Evolutionary conservation across 495 filamentous ascomycete species (phyloP).

Genomic region (Annulohypoxylon bovei): DNA sequence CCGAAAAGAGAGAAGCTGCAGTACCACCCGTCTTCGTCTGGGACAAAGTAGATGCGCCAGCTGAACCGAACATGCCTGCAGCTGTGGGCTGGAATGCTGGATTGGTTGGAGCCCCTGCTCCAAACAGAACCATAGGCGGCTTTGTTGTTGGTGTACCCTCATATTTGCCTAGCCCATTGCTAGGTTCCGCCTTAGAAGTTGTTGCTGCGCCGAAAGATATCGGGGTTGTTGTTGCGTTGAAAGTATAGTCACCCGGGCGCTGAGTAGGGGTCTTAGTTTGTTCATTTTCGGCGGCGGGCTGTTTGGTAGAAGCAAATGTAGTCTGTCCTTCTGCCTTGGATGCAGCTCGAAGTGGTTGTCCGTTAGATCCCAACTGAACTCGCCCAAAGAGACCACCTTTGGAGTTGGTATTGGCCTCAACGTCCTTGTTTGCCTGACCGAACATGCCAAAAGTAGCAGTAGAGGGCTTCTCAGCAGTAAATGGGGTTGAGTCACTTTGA

Average conservation of each 20-base stretch:
- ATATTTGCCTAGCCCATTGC: slow-evolving; percentile 13
- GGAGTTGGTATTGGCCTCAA: slow-evolving; percentile 49
- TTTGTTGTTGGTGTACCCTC: slow-evolving; percentile 12
- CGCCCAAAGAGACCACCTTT: slow-evolving; percentile 61
- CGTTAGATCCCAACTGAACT: slow-evolving; percentile 49
- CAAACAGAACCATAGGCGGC: slow-evolving; percentile 30
- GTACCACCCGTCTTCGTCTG: slow-evolving; percentile 12
- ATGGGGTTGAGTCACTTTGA: slow-evolving; percentile 42
- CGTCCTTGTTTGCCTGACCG: slow-evolving; percentile 44
- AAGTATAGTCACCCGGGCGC: slow-evolving; percentile 47
- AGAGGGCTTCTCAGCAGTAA: slow-evolving; percentile 34
- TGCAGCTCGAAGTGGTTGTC: slow-evolving; percentile 43
- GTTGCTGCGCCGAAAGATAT: slow-evolving; percentile 39
- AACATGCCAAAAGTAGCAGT: slow-evolving; percentile 59
- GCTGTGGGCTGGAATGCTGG: slow-evolving; percentile 20
- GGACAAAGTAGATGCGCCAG: slow-evolving; percentile 9
- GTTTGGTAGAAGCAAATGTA: slow-evolving; percentile 2
- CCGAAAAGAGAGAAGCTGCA: slow-evolving; percentile 26
- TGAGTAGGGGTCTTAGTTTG: slow-evolving; percentile 39
- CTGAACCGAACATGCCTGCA: slow-evolving; percentile 28
- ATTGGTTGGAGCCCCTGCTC: slow-evolving; percentile 15
- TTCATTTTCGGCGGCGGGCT: slow-evolving; percentile 17
- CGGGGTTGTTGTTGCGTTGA: slow-evolving; percentile 44
- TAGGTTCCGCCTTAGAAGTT: slow-evolving; percentile 1
- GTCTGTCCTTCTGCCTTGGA: slow-evolving; percentile 53